A percentile compares a stretch with the other conserved stretches of the same genome.
Conservation (phyloP, 805 yeast species). For the Candida chilensis region DNA sequence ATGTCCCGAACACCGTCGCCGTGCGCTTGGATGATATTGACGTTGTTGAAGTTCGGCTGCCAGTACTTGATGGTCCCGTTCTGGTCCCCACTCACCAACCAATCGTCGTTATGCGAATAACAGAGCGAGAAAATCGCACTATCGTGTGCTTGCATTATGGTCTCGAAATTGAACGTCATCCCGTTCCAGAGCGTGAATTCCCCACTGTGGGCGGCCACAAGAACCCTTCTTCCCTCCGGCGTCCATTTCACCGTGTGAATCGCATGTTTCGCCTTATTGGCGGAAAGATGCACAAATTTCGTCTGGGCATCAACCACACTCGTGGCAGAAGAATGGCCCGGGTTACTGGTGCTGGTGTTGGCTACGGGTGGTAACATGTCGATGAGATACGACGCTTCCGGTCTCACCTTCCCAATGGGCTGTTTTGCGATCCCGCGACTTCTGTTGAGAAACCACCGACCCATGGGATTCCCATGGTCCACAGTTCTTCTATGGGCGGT, state of each 20-base stretch:
- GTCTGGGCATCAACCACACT: conserved; percentile 59
- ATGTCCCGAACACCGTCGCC: conserved; percentile 79
- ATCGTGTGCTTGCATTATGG: conserved; percentile 98
- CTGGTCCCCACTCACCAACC: conserved; percentile 92
- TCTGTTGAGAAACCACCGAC: conserved; percentile 46
- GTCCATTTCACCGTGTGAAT: conserved; percentile 92
- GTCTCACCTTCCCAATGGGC: conserved; percentile 46
- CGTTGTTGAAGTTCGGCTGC: conserved; percentile 98
- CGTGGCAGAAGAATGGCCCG: no score
- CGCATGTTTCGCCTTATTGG: conserved; percentile 87
- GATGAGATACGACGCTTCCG: conserved; percentile 58
- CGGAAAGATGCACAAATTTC: conserved; percentile 83
- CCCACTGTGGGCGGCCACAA: conserved; percentile 88
- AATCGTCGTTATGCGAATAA: conserved; percentile 86
- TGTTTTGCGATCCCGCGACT: conserved; percentile 31
- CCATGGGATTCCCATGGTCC: conserved; percentile 71
- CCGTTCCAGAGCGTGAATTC: conserved; percentile 98
- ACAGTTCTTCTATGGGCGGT: conserved; percentile 58
- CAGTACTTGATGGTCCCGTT: conserved; percentile 88
- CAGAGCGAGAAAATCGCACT: conserved; percentile 70
- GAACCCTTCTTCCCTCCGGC: conserved; percentile 85
- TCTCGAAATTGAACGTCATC: conserved; percentile 87
- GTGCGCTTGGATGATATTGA: conserved; percentile 71
- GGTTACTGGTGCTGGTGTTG: conserved; percentile 29
- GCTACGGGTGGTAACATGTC: conserved; percentile 62